Evolutionary conservation across 1,284 basidiomycete genomes (phyloP).

Genomic region (Ceratobasidium sp.): DNA sequence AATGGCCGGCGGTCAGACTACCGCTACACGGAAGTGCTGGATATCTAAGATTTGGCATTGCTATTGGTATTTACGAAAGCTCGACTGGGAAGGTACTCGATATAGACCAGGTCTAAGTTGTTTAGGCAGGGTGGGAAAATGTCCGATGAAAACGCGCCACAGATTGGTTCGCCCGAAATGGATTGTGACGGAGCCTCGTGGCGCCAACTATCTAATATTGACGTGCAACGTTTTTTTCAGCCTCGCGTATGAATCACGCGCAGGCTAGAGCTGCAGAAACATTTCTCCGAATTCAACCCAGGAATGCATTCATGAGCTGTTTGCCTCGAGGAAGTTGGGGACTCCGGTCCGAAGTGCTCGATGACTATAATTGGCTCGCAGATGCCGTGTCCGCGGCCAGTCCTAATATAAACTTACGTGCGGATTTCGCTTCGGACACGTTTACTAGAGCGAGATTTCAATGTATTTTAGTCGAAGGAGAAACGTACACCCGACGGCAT

Average conservation of each 20-base stretch:
- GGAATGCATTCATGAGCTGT: too few relatives aligned
- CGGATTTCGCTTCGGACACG: too few relatives aligned
- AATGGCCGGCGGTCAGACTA: background rate
- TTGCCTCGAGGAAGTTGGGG: too few relatives aligned
- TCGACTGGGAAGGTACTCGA: background rate
- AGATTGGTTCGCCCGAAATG: background rate
- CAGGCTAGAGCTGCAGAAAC: background rate
- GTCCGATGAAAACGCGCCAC: conserved; percentile 22
- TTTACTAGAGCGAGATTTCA: too few relatives aligned
- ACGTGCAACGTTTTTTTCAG: background rate
- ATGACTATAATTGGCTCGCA: too few relatives aligned
- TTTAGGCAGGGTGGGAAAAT: background rate
- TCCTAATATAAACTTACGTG: too few relatives aligned
- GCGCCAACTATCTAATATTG: background rate
- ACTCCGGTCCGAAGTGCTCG: too few relatives aligned
- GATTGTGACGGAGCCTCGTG: background rate
- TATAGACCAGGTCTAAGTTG: background rate
- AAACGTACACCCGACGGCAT: too few relatives aligned
- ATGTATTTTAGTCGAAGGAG: too few relatives aligned
- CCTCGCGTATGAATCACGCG: background rate
- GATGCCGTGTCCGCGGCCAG: too few relatives aligned
- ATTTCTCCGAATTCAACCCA: too few relatives aligned
- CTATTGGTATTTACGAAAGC: background rate
- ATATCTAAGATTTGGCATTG: background rate
- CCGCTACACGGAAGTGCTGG: background rate